Evolutionary conservation across 805 yeast genomes (phyloP).

Genomic region (Suhomyces faveliae): DNA sequence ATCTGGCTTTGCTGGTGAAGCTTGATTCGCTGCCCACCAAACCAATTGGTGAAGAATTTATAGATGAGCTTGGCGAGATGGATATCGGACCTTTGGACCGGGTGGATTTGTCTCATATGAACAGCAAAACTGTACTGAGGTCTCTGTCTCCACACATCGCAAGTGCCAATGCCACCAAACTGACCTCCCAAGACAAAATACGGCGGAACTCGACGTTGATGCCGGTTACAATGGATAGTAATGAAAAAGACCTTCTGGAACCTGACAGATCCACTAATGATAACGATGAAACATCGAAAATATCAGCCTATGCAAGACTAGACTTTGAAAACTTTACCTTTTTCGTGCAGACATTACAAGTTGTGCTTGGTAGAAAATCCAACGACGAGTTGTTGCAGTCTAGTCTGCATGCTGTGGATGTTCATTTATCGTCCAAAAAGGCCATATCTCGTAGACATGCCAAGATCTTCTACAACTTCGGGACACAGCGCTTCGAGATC

Average conservation of each 20-base stretch:
- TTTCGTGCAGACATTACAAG: constrained; percentile 94
- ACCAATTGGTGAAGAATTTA: not conserved
- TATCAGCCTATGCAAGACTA: constrained; percentile 67
- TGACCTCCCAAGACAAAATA: constrained; percentile 9
- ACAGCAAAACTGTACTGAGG: constrained; percentile 14
- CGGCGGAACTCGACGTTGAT: constrained; percentile 16
- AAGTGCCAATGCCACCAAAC: not conserved
- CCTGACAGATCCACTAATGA: constrained; percentile 2
- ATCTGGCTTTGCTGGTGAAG: not conserved
- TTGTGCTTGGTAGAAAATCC: constrained; percentile 84
- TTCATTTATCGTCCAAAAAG: constrained; percentile 87
- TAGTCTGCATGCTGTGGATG: constrained; percentile 78
- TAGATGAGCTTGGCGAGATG: constrained; percentile 8
- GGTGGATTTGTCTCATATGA: not conserved
- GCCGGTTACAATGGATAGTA: constrained; percentile 17
- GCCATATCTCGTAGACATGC: constrained; percentile 95
- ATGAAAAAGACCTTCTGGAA: constrained; percentile 9
- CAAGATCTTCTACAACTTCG: constrained; percentile 92
- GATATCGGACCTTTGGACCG: constrained; percentile 15
- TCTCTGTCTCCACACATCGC: constrained; percentile 15
- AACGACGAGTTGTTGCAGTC: constrained; percentile 50
- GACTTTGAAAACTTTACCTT: constrained; percentile 93
- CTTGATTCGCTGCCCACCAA: not conserved
- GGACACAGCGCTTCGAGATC: constrained; percentile 90
- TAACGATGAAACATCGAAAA: constrained; percentile 26